Evolutionary conservation across 768 basidiomycete genomes (phyloP), one percentile per base, ranked within the genome.

Genomic region (Phylloporus sp.): DNA sequence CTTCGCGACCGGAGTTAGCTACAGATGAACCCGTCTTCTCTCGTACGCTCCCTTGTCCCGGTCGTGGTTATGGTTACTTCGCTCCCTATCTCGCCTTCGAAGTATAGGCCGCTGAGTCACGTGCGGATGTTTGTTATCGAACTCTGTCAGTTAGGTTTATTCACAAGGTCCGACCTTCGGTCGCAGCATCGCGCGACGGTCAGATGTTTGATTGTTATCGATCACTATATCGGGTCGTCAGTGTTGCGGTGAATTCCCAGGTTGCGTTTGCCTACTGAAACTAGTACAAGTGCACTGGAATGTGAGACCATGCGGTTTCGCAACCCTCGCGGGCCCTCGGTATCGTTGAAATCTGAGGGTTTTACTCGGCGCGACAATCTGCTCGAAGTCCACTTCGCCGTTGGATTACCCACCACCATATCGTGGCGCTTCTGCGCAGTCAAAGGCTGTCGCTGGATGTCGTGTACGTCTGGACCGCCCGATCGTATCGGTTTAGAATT

Each of bases 81-180:
- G 38, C 29, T 38, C 26, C 41, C 34, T 23, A 48, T 59, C 29
- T 64, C 75, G 9, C 74, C 80, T n/a, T 46, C 56, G 32, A 52
- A 43, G n/a, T n/a, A n/a, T n/a, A n/a, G n/a, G n/a, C 70, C 26
- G 40, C 52, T 39, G 0, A 35, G 46, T 31, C 52, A 60, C 57
- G 38, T 60, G 57, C 5, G 23, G 44, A 34, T 44, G 43, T 49
- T 44, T 49, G 44, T 52, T 49, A 23, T 23, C 40, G 18, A 42
- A 33, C 39, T n/a, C n/a, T 55, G 73, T 26, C 60, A 62, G 42
- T n/a, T 67, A 73, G n/a, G 9, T 81, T 38, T 79, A 78, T 57
- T 72, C 42, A 53, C n/a, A 71, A 79, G 41, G 78, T 80, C 38
- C 76, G 79, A n/a, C 81, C 80, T 1, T 70, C 70, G 32, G 53